These are phyloP conservation scores for Tetradesmus obliquus DNA, from an alignment of 139 green algal species.

Conservation along the genomic window DNA sequence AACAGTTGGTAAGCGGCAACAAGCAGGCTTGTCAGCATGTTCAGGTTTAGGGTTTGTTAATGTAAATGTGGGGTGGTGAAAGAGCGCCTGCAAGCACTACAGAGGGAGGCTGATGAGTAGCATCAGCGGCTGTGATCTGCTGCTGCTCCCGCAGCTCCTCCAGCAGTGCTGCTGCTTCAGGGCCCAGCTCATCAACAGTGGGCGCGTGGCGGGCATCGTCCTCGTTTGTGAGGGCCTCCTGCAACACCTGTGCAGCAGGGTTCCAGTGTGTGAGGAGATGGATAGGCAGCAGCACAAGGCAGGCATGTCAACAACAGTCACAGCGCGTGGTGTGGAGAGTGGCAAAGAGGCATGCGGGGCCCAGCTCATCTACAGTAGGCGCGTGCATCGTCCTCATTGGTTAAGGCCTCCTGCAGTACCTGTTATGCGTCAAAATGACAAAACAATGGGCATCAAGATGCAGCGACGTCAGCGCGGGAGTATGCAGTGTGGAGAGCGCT, in stretches of 20 bases:
- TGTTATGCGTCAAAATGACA: neutral
- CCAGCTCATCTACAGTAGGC: conserved; percentile 48
- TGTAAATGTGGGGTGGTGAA: too few species aligned
- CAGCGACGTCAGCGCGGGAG: too few species aligned
- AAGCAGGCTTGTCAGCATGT: too few species aligned
- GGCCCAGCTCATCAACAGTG: conserved; percentile 46
- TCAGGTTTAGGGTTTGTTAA: too few species aligned
- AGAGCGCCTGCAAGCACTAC: too few species aligned
- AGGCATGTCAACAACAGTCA: too few species aligned
- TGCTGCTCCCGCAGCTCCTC: conserved; percentile 71
- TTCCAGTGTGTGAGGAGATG: neutral
- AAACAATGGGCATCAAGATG: too few species aligned
- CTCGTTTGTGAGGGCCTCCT: conserved; percentile 76
- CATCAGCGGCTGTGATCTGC: neutral
- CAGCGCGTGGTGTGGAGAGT: too few species aligned
- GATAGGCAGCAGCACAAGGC: too few species aligned
- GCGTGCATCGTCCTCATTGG: conserved; percentile 64
- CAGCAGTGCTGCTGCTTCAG: conserved; percentile 54
- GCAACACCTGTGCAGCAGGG: conserved; percentile 58
- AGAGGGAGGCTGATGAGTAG: neutral
- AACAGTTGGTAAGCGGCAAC: neutral
- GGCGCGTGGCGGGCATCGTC: conserved; percentile 46
- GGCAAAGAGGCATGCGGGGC: neutral
- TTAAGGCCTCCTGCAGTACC: conserved; percentile 76
- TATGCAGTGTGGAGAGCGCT: too few species aligned